Evolutionary conservation across 306 rosid species (phyloP).

Genomic region (Cajanus cajan): DNA sequence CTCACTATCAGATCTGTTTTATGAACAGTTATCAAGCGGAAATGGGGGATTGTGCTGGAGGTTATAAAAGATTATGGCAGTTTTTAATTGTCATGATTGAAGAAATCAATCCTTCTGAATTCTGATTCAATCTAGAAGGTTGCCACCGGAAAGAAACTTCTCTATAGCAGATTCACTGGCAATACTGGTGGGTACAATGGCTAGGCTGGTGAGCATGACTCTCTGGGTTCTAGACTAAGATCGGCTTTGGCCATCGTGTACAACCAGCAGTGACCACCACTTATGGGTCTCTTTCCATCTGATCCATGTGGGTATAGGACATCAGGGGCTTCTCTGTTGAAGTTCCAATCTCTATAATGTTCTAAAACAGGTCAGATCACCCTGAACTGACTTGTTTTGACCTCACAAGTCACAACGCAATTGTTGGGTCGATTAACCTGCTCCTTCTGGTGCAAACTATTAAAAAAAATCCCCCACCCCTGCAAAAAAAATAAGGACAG

Average conservation of each 20-base stretch:
- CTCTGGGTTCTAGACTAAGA: too few species aligned
- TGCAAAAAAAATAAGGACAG: neutral
- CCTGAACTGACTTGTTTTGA: neutral
- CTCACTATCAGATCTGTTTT: neutral
- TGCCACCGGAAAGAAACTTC: neutral
- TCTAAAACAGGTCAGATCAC: neutral
- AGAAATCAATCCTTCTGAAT: slow-evolving; percentile 1
- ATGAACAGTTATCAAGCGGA: neutral
- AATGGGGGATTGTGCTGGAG: neutral
- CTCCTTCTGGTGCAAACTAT: neutral
- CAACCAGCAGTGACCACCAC: too few species aligned
- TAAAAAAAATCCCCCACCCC: neutral
- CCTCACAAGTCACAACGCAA: neutral
- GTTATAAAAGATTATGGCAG: neutral
- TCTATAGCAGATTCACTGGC: too few species aligned
- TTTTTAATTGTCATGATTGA: neutral
- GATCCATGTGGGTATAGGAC: too few species aligned
- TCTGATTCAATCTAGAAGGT: neutral
- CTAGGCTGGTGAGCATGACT: too few species aligned
- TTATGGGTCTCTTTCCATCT: too few species aligned
- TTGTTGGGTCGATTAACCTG: too few species aligned
- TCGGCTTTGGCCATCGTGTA: too few species aligned
- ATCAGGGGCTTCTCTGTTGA: slow-evolving; percentile 10
- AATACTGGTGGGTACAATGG: too few species aligned
- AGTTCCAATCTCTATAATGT: neutral